Evolutionary conservation across 352 stramenopile species (phyloP), one percentile per base, ranked within the genome.

Genomic region (Elongisporangium senticosum): DNA sequence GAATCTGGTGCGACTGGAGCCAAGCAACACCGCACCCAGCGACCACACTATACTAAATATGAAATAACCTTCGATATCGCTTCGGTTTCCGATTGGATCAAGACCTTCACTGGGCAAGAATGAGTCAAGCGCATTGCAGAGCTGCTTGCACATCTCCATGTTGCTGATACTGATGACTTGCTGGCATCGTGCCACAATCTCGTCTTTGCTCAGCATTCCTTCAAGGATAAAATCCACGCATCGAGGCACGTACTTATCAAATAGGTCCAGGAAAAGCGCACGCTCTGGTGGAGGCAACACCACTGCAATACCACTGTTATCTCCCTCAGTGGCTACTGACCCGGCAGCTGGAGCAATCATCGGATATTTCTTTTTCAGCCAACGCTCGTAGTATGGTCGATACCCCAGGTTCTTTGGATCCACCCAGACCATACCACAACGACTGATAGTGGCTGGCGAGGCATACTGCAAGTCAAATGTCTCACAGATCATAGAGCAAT

Each of bases 341-440:
- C 39, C 49, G 8, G 61, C 47, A 8, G 58, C 43, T 14, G 68
- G 51, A 1, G 22, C 1, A 3, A 43, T 20, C 6, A 96, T 55
- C 0, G 86, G 85, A 51, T 80, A 96, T 49, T 94, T 90, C 58
- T 93, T 92, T 53, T 96, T 90, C 14, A 98, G 71, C 95, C 95
- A 98, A 1, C 93, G 79, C 59, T 98, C 93, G 64, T 95, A 98
- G 71, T 95, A 98, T 17, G 95, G 95, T 15, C 81, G 75, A 63
- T 97, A 98, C 2, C 95, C 95, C 6, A 98, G 70, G 60, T 98
- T 98, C 69, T 98, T 97, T 0, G 95, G 95, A 54, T 98, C 95
- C 4, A 98, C 95, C 92, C 95, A 98, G 13, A 98, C 93, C 95
- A 98, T 98, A 3, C 95, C 95, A 66, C 95, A 98, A 3, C 95